phyloP scores from a whole-genome alignment of 2,329 filamentous ascomycete species.

The Raffaelea arxii region DNA sequence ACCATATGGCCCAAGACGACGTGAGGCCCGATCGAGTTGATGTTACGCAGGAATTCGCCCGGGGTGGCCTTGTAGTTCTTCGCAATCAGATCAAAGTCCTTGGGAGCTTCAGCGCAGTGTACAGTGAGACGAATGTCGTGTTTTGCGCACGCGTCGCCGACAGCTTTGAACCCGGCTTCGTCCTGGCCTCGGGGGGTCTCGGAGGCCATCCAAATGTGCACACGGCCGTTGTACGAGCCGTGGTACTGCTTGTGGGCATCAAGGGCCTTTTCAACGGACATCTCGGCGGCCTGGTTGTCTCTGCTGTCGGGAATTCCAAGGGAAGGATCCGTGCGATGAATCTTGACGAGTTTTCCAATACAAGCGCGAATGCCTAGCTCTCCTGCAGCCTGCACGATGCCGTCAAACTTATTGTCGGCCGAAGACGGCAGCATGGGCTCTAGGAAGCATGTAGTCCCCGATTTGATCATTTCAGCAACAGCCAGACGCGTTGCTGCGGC shows the following conservation, averaged over 20 bases:
- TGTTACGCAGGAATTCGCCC: background rate
- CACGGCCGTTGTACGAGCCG: background rate
- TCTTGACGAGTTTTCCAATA: constrained; percentile 4
- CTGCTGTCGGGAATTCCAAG: constrained; percentile 1
- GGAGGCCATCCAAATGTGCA: constrained; percentile 3
- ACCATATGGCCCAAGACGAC: constrained; percentile 4
- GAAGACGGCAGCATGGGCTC: constrained; percentile 4
- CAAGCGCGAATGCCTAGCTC: constrained; percentile 1
- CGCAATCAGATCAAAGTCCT: background rate
- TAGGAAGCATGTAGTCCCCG: constrained; percentile 4
- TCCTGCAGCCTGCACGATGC: background rate
- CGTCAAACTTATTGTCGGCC: background rate
- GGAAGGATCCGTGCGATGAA: background rate
- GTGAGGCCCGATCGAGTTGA: background rate
- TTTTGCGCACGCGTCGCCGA: background rate
- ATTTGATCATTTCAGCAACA: constrained; percentile 1
- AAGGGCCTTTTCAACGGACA: background rate
- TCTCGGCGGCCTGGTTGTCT: background rate
- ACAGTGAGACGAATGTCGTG: constrained; percentile 1
- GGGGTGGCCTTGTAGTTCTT: background rate
- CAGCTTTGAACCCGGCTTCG: background rate
- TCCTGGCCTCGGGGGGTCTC: constrained; percentile 1
- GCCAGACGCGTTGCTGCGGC: background rate
- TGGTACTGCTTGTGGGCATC: background rate
- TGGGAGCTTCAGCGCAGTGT: background rate